A percentile compares a stretch with the other conserved stretches of the same genome.
Evolutionary conservation across 1,284 basidiomycete species (phyloP).

Genomic region (Ceratobasidium theobromae): DNA sequence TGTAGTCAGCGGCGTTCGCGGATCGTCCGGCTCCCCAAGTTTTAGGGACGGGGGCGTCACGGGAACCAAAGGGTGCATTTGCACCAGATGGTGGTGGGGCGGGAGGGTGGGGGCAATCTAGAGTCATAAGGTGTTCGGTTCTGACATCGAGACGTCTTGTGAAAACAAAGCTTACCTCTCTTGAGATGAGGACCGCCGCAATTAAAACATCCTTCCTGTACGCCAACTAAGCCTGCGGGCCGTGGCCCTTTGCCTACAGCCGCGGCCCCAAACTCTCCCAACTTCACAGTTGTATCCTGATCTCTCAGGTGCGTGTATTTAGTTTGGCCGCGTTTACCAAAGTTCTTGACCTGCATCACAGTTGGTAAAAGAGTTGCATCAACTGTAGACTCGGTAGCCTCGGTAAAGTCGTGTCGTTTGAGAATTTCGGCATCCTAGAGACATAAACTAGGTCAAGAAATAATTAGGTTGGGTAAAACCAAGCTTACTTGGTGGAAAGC

Average conservation of each 20-base stretch:
- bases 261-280: conserved; percentile 69
- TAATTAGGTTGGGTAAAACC: background rate
- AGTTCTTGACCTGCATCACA: conserved; percentile 97
- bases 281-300: conserved; percentile 80
- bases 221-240: conserved; percentile 47
- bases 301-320: conserved; percentile 96
- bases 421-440: conserved; percentile 85
- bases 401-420: conserved; percentile 80
- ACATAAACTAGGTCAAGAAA: background rate
- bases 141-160: background rate
- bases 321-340: conserved; percentile 87
- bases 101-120: conserved; percentile 67
- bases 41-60: conserved; percentile 25
- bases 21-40: conserved; percentile 24
- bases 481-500: conserved; percentile 86
- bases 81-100: conserved; percentile 52
- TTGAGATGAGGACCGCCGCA: conserved; percentile 91
- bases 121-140: background rate
- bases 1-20: conserved; percentile 21
- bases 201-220: conserved; percentile 77
- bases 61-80: conserved; percentile 48
- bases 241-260: conserved; percentile 55
- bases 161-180: conserved; percentile 58
- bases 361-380: conserved; percentile 86
- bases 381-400: conserved; percentile 81